phyloP scores from a whole-genome alignment of 2,329 filamentous ascomycete genomes.

The Xylaria polymorpha region DNA sequence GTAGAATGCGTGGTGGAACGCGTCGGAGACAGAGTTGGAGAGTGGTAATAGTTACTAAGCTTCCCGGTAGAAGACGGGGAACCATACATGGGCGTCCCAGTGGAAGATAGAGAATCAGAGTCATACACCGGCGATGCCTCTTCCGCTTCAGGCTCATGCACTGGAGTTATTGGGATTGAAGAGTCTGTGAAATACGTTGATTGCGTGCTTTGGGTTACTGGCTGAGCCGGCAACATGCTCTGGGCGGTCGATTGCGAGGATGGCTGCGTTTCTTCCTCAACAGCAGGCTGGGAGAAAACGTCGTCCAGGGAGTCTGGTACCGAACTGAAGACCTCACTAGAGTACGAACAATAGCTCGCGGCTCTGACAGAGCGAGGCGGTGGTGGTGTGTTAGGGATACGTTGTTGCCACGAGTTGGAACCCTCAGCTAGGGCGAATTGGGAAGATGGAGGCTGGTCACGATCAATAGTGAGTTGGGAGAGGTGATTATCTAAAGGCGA shows the following conservation, averaged over 20 bases:
- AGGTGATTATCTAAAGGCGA: slow-evolving; percentile 30
- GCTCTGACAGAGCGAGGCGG: slow-evolving; percentile 30
- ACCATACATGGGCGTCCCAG: slow-evolving; percentile 13
- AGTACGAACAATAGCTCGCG: slow-evolving; percentile 41
- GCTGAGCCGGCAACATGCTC: slow-evolving; percentile 28
- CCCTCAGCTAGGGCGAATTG: slow-evolving; percentile 4
- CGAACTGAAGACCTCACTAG: slow-evolving; percentile 34
- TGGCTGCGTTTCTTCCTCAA: slow-evolving; percentile 39
- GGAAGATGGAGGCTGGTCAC: slow-evolving; percentile 18
- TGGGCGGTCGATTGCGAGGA: slow-evolving; percentile 37
- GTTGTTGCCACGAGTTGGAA: slow-evolving; percentile 8
- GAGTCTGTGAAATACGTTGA: slow-evolving; percentile 3
- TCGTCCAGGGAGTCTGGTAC: slow-evolving; percentile 28
- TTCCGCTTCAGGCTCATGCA: slow-evolving; percentile 12
- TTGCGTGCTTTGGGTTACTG: slow-evolving; percentile 27
- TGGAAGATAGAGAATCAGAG: slow-evolving; percentile 25
- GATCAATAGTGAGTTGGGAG: slow-evolving; percentile 21
- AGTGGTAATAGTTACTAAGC: slow-evolving; percentile 18
- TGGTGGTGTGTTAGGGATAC: not conserved
- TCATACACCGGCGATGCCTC: not conserved
- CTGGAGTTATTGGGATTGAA: slow-evolving; percentile 12
- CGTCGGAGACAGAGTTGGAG: slow-evolving; percentile 18
- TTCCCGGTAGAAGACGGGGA: slow-evolving; percentile 27
- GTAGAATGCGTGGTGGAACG: slow-evolving; percentile 10
- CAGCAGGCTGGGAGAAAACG: slow-evolving; percentile 36